phyloP scores from a whole-genome alignment of 345 rosid species.

The Brassica rapa region DNA sequence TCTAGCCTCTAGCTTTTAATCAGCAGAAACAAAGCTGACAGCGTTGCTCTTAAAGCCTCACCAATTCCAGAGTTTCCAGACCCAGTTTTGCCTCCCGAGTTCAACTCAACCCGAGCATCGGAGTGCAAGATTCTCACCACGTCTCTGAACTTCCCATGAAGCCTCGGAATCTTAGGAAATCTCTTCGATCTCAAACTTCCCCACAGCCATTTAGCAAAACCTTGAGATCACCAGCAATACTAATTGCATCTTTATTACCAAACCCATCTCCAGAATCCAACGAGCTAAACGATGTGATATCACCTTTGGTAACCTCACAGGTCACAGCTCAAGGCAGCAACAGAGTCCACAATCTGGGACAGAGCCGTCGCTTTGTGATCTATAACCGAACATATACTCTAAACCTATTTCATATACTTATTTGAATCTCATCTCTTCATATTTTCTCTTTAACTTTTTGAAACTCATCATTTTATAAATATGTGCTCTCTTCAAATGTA shows the following conservation, averaged over 20 bases:
- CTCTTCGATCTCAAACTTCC: slow-evolving; percentile 43
- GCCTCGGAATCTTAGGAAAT: slow-evolving; percentile 50
- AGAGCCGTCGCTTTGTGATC: slow-evolving; percentile 56
- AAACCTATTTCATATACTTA: no score
- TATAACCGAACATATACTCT: slow-evolving; percentile 50
- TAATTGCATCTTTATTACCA: slow-evolving; percentile 63
- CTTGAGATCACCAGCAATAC: slow-evolving; percentile 72
- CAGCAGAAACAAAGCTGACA: neutral
- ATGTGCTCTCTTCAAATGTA: no score
- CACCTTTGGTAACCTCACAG: slow-evolving; percentile 63
- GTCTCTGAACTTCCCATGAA: slow-evolving; percentile 65
- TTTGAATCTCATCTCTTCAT: no score
- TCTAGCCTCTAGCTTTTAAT: neutral
- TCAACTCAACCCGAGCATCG: slow-evolving; percentile 50
- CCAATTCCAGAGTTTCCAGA: slow-evolving; percentile 29
- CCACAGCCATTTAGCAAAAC: slow-evolving; percentile 64
- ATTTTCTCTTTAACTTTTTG: no score
- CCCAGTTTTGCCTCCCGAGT: slow-evolving; percentile 45
- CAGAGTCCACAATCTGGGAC: slow-evolving; percentile 54
- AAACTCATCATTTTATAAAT: no score
- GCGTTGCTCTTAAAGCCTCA: slow-evolving; percentile 39
- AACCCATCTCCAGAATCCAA: slow-evolving; percentile 69
- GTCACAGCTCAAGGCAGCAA: slow-evolving; percentile 84
- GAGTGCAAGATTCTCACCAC: slow-evolving; percentile 59
- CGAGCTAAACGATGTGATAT: slow-evolving; percentile 52